Evolutionary conservation across 331 rosid species (phyloP), one percentile per base, ranked within the genome.

Genomic region (Malus hybrid): DNA sequence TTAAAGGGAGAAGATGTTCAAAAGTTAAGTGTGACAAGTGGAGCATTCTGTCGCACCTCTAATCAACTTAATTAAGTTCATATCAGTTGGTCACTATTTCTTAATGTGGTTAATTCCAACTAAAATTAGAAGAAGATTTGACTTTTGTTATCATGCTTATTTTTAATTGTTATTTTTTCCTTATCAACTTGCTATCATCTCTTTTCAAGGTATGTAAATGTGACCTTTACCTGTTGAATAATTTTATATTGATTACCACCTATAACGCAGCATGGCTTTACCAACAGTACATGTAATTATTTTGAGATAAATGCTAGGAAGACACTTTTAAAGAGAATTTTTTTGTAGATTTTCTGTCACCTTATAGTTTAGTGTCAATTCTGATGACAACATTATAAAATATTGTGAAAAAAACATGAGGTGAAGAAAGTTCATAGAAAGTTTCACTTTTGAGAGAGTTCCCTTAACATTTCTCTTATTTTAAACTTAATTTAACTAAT

Each of bases 221-320:
- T 66, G 50, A 34, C 11, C 0, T n/a, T 10, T 34, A 64, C 60
- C 44, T 28, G 15, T 44, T 80, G 67, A 73, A 80, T 56, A 29
- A 55, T 67, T 55, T 46, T 66, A 67, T 74, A 69, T 76, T 71
- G 61, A 36, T 77, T 82, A 70, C 87, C 86, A 65, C 87, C 86
- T 61, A 77, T 63, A 33, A 74, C 77, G 74, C 82, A 75, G 81
- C 87, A 79, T 81, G 83, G 80, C 71, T 66, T 74, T 75, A 57
- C 32, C n/a, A 62, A 32, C 36, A 75, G 29, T 8, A 59, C 16
- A 39, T 39, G 0, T 3, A 39, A 10, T 39, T 2, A 39, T 9
- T 39, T 3, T 39, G 13, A 39, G 46, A 39, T 39, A 39, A 39
- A 39, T 39, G 4, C 12, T 10, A 39, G 46, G 12, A 7, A 0